Evolutionary conservation across 305 asterid genomes (phyloP), one percentile per base, ranked within the genome.

Genomic region (Rubia balearica): DNA sequence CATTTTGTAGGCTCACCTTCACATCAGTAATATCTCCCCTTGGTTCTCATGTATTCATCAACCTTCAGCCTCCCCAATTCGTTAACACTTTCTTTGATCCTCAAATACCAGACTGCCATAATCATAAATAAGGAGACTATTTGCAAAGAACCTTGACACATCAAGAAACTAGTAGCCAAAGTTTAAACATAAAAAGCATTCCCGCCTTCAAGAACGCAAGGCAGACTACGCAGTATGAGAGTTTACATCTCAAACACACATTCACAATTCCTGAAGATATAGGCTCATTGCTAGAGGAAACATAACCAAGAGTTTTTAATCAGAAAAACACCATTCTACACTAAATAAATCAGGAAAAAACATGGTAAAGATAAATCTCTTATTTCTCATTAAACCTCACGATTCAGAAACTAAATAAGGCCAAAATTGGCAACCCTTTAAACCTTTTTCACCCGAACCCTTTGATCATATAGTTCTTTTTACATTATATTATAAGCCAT

Each of bases 1-100:
- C 10, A 6, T 7, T 57, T 17, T 63, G 53, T n/a, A 72, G 53
- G 70, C 79, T 75, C 71, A 87, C 96, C 89, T 82, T 85, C 41
- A 86, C 69, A 79, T 91, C 95, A 19, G 89, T 86, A 55, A 91
- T 86, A 61, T 91, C 95, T 38, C 97, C 95, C 96, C 80, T 86
- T 89, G 42, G 89, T 82, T 80, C 92, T 77, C 68, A 87, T 69
- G 70, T 84, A 78, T 57, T 84, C 90, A 76, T 91, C 92, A 45
- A 91, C 97, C 83, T 77, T 89, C 79, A 91, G 64, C 76, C 88
- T 83, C 24, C 96, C 96, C 0, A 30, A 65, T 7, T 65, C 24
- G 53, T 89, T 91, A 1, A 91, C 53, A 76, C 80, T 81, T 42
- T 80, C 82, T 74, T 81, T 79, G 24, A 24, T 24, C 46, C 27